Evolutionary conservation across 2,329 filamentous ascomycete species (phyloP).

Genomic region (Ophiostoma triangulosporum): DNA sequence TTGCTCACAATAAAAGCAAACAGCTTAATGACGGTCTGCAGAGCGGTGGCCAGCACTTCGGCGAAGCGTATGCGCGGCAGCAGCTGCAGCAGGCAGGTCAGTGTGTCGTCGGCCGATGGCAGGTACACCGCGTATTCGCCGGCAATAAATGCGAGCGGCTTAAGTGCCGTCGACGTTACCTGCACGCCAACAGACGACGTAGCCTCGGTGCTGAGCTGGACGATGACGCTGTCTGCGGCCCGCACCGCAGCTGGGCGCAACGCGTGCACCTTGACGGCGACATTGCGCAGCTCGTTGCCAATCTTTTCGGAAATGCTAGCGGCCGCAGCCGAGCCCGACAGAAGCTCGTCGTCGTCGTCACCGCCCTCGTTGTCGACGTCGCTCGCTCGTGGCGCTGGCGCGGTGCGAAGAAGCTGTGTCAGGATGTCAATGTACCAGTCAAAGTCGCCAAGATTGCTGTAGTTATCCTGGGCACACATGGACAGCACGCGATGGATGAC

Average conservation of each 20-base stretch:
- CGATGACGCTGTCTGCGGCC: slow-evolving; percentile 65
- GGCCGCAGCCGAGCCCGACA: slow-evolving; percentile 15
- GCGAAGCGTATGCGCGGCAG: slow-evolving; percentile 43
- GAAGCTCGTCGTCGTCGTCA: slow-evolving; percentile 22
- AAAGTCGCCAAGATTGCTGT: slow-evolving; percentile 75
- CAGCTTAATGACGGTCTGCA: slow-evolving; percentile 79
- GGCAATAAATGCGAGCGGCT: slow-evolving; percentile 68
- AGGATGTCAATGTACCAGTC: slow-evolving; percentile 95
- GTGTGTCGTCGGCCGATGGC: slow-evolving; percentile 52
- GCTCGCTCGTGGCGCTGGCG: slow-evolving; percentile 34
- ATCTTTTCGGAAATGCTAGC: slow-evolving; percentile 54
- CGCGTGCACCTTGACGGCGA: slow-evolving; percentile 81
- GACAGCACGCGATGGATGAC: slow-evolving; percentile 72
- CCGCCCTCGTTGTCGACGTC: slow-evolving; percentile 27
- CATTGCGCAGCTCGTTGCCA: slow-evolving; percentile 74
- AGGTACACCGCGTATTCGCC: slow-evolving; percentile 77
- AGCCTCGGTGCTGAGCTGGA: slow-evolving; percentile 39
- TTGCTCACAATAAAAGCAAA: slow-evolving; percentile 60
- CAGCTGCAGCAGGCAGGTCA: slow-evolving; percentile 61
- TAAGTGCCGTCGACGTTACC: slow-evolving; percentile 52
- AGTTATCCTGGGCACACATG: slow-evolving; percentile 85
- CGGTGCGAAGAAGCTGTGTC: slow-evolving; percentile 66
- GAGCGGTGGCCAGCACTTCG: slow-evolving; percentile 58
- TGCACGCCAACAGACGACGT: slow-evolving; percentile 35
- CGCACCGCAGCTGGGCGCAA: slow-evolving; percentile 68